Evolutionary conservation across 768 basidiomycete species (phyloP).

Genomic region (Piloderma croceum): DNA sequence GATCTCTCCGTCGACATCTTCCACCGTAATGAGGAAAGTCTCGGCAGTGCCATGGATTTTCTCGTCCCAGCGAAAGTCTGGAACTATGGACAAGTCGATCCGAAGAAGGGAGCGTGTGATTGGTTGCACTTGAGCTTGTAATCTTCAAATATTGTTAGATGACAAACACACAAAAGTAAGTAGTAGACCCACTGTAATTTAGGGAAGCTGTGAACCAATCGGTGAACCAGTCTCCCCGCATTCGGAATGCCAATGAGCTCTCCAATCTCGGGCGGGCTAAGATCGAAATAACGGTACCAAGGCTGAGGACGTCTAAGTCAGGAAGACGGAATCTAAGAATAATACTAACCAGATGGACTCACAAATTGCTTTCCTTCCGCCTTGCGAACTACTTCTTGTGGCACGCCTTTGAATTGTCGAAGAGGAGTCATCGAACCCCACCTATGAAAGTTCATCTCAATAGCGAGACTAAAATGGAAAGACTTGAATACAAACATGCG

Average conservation of each 20-base stretch:
- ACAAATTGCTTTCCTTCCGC: slow-evolving; percentile 98
- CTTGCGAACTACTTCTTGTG: slow-evolving; percentile 76
- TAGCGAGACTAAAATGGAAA: background rate
- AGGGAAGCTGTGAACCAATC: slow-evolving; percentile 93
- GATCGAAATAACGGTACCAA: slow-evolving; percentile 96
- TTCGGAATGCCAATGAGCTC: slow-evolving; percentile 93
- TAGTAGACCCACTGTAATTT: slow-evolving; percentile 67
- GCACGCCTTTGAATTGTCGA: slow-evolving; percentile 91
- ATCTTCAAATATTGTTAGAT: slow-evolving; percentile 31
- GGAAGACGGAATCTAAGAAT: background rate
- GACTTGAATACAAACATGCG: slow-evolving; percentile 50
- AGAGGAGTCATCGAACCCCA: slow-evolving; percentile 98
- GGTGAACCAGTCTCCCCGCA: slow-evolving; percentile 86
- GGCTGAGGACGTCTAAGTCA: slow-evolving; percentile 42
- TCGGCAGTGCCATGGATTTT: slow-evolving; percentile 86
- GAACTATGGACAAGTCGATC: slow-evolving; percentile 88
- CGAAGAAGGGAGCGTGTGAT: slow-evolving; percentile 91
- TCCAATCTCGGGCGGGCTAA: slow-evolving; percentile 88
- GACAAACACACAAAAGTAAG: slow-evolving; percentile 1
- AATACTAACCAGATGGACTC: slow-evolving; percentile 32
- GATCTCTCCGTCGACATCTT: slow-evolving; percentile 96
- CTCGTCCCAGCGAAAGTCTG: slow-evolving; percentile 99
- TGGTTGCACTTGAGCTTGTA: slow-evolving; percentile 95
- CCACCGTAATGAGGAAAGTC: slow-evolving; percentile 89
- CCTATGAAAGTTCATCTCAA: slow-evolving; percentile 37